A percentile compares a stretch with the other conserved stretches of the same genome.
Conservation (phyloP, 2,329 filamentous ascomycete genomes). For the Fusarium sp. region DNA sequence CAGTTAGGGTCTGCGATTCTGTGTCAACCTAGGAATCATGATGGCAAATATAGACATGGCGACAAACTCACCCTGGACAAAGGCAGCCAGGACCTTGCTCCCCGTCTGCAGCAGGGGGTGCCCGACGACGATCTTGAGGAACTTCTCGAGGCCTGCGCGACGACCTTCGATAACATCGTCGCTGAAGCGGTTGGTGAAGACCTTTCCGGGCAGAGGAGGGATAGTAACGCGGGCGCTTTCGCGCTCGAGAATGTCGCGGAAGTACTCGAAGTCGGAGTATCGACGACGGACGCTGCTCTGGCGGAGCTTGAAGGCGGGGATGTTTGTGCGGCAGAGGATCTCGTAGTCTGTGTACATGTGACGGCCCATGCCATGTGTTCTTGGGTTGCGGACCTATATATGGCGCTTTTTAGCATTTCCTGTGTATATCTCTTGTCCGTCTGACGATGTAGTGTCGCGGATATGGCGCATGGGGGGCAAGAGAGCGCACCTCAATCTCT, state of each 20-base stretch:
- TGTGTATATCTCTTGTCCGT: background rate
- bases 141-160: constrained; percentile 90
- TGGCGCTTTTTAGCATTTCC: constrained; percentile 19
- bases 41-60: constrained; percentile 5
- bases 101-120: constrained; percentile 97
- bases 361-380: constrained; percentile 93
- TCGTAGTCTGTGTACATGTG: constrained; percentile 99
- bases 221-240: constrained; percentile 95
- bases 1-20: constrained; percentile 76
- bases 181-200: constrained; percentile 97
- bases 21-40: constrained; percentile 6
- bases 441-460: background rate
- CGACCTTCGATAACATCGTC: constrained; percentile 98
- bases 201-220: constrained; percentile 93
- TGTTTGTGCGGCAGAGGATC: constrained; percentile 97
- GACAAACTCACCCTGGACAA: constrained; percentile 82
- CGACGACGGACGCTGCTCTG: constrained; percentile 88
- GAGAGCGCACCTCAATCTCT: constrained; percentile 82
- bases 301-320: constrained; percentile 97
- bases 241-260: constrained; percentile 96
- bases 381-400: constrained; percentile 85
- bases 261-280: constrained; percentile 99
- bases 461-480: background rate
- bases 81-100: constrained; percentile 94
- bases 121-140: constrained; percentile 96